Conservation (phyloP, 2,329 filamentous ascomycete species). For the Curvularia lunata region DNA sequence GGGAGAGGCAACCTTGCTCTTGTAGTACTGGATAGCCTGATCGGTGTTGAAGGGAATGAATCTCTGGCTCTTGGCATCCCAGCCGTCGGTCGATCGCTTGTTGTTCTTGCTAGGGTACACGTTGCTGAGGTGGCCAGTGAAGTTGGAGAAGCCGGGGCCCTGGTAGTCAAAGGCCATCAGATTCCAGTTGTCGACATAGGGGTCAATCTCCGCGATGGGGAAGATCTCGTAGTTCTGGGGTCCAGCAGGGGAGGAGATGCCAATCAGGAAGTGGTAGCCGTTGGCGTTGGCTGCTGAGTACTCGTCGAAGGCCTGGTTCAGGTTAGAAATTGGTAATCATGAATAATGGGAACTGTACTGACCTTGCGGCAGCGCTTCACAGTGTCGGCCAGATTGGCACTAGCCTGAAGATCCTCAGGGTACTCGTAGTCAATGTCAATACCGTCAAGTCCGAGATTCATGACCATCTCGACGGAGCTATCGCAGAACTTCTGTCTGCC, state of each 20-base stretch:
- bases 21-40: conserved; percentile 37
- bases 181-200: conserved; percentile 56
- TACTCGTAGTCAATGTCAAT: conserved; percentile 58
- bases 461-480: conserved; percentile 75
- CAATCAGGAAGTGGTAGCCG: conserved; percentile 52
- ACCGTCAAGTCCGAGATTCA: conserved; percentile 73
- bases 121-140: conserved; percentile 59
- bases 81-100: conserved; percentile 31
- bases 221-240: conserved; percentile 49
- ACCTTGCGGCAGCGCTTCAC: conserved; percentile 44
- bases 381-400: conserved; percentile 47
- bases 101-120: conserved; percentile 29
- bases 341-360: conserved; percentile 22
- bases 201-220: conserved; percentile 50
- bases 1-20: conserved; percentile 21
- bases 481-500: conserved; percentile 70
- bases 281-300: conserved; percentile 48
- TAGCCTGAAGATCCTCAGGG: conserved; percentile 47
- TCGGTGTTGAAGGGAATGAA: conserved; percentile 34
- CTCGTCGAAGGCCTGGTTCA: conserved; percentile 42
- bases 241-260: conserved; percentile 53
- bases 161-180: conserved; percentile 71
- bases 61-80: conserved; percentile 7
- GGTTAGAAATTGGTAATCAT: neutral
- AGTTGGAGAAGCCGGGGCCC: conserved; percentile 75